Evolutionary conservation across 306 rosid genomes (phyloP).

Genomic region (Cucumis sativus): DNA sequence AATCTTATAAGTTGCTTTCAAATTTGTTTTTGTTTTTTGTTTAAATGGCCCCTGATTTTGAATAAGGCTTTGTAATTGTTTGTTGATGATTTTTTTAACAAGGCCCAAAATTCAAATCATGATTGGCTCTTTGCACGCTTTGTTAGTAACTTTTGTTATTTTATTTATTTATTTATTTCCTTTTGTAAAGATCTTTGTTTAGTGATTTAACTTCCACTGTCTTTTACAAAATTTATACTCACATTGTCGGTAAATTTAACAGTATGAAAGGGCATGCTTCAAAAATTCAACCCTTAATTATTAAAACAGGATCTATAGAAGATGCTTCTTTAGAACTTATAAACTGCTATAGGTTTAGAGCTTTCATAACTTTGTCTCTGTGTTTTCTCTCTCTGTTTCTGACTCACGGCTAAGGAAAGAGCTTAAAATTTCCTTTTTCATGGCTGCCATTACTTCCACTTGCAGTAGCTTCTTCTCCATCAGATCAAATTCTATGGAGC

Average conservation of each 20-base stretch:
- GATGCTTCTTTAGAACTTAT: neutral
- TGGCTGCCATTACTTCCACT: slow-evolving; percentile 39
- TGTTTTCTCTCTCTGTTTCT: neutral
- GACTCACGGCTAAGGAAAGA: neutral
- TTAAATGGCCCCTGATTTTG: neutral
- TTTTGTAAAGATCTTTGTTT: neutral
- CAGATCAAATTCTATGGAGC: slow-evolving; percentile 30
- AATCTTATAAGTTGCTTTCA: neutral
- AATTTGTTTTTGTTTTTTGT: neutral
- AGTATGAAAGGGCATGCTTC: neutral
- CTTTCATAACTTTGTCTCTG: neutral
- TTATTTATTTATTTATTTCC: neutral
- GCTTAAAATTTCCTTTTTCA: slow-evolving; percentile 1
- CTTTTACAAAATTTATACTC: neutral
- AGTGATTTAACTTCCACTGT: neutral
- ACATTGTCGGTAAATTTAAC: neutral
- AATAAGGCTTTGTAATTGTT: neutral
- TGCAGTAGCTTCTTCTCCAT: slow-evolving; percentile 28
- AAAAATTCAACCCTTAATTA: slow-evolving; percentile 7
- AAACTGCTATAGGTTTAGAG: neutral
- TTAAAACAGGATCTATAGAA: neutral
- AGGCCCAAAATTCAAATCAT: neutral
- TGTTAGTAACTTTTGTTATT: slow-evolving; percentile 2
- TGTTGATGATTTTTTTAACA: neutral
- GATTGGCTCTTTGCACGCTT: slow-evolving; percentile 5